A percentile compares a stretch with the other conserved stretches of the same genome.
Conservation (phyloP, 257 asterid genomes). For the Solanum appendiculatum region DNA sequence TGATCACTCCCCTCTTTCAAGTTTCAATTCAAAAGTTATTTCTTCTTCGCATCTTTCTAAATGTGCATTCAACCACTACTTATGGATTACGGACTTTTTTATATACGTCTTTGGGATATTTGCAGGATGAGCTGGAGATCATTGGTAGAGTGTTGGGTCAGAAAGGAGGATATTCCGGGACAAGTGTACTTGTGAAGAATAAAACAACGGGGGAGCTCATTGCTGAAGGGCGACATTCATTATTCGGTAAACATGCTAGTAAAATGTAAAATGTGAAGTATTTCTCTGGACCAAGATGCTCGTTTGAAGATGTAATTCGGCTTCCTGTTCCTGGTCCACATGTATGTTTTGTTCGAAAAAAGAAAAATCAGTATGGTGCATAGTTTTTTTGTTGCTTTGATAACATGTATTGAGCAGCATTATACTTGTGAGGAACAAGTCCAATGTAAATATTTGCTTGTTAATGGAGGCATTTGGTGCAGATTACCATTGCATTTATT, state of each 20-base stretch:
- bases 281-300: neutral
- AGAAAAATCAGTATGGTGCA: neutral
- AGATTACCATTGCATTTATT: neutral
- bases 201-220: constrained; percentile 62
- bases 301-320: neutral
- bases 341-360: neutral
- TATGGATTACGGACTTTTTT: too few relatives aligned
- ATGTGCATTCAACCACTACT: neutral
- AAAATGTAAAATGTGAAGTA: constrained; percentile 30
- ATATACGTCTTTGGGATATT: constrained; percentile 7
- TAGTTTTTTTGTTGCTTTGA: neutral
- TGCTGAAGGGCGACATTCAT: constrained; percentile 83
- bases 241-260: constrained; percentile 55
- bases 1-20: neutral
- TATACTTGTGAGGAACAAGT: neutral
- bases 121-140: constrained; percentile 83
- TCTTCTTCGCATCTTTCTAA: neutral
- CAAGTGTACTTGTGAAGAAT: constrained; percentile 54
- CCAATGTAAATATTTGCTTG: neutral
- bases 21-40: neutral
- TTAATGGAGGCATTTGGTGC: neutral
- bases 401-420: neutral
- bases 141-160: constrained; percentile 38
- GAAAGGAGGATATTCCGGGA: constrained; percentile 50
- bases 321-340: neutral